phyloP scores from a whole-genome alignment of 1,284 basidiomycete species.

The Microbotryomycetes sp. region DNA sequence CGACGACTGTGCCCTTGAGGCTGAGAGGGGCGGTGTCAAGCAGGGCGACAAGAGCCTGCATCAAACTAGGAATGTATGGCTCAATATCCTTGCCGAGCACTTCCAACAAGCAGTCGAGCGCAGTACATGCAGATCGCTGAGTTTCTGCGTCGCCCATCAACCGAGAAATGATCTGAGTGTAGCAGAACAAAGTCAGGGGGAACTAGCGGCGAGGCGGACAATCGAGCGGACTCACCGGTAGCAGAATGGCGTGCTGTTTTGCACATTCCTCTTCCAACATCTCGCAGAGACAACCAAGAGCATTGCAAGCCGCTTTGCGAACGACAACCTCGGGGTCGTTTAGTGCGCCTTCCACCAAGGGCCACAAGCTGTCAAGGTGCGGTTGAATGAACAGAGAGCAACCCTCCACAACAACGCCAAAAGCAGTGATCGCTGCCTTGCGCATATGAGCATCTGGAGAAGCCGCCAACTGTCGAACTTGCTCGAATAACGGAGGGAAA shows the following conservation, averaged over 20 bases:
- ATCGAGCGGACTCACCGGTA: conserved; percentile 57
- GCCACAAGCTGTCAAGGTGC: conserved; percentile 87
- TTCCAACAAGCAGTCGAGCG: conserved; percentile 93
- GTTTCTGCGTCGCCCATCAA: conserved; percentile 82
- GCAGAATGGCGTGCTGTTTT: conserved; percentile 69
- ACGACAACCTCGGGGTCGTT: conserved; percentile 76
- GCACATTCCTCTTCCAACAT: conserved; percentile 94
- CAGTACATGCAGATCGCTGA: conserved; percentile 87
- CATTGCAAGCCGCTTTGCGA: conserved; percentile 88
- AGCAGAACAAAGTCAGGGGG: neutral
- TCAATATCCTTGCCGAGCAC: conserved; percentile 80
- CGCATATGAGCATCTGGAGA: conserved; percentile 67
- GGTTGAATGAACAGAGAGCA: conserved; percentile 98
- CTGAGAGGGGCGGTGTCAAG: conserved; percentile 76
- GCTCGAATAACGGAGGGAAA: conserved; percentile 74
- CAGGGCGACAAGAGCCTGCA: conserved; percentile 86
- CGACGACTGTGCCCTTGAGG: conserved; percentile 93
- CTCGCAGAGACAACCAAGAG: conserved; percentile 93
- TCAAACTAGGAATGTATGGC: conserved; percentile 86
- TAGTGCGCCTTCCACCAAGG: conserved; percentile 83
- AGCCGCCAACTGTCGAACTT: conserved; percentile 75
- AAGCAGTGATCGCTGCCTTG: conserved; percentile 90
- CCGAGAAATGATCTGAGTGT: conserved; percentile 66
- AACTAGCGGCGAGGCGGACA: conserved; percentile 7
- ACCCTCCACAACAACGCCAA: conserved; percentile 94